These are phyloP conservation scores for Tulasnella sp. DNA, from an alignment of 768 basidiomycete genomes.

Conservation along the genomic window DNA sequence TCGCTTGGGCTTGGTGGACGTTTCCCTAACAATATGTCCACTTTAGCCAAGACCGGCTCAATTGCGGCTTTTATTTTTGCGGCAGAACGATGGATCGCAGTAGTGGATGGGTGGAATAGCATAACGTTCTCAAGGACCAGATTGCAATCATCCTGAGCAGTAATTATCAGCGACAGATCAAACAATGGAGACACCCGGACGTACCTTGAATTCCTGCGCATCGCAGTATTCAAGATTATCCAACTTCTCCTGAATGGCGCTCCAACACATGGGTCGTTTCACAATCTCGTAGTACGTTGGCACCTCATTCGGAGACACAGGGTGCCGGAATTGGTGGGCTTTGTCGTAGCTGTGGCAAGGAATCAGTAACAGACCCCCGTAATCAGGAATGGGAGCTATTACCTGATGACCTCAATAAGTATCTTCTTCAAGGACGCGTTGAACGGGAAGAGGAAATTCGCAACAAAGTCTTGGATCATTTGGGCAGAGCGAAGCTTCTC, in stretches of 20 bases:
- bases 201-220: slow-evolving; percentile 69
- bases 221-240: slow-evolving; percentile 84
- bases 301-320: slow-evolving; percentile 76
- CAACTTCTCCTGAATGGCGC: slow-evolving; percentile 76
- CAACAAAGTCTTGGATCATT: slow-evolving; percentile 67
- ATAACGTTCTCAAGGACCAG: slow-evolving; percentile 87
- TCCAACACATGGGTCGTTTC: slow-evolving; percentile 87
- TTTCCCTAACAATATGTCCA: slow-evolving; percentile 37
- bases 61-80: slow-evolving; percentile 57
- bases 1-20: slow-evolving; percentile 9
- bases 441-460: slow-evolving; percentile 66
- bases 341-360: slow-evolving; percentile 64
- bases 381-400: slow-evolving; percentile 22
- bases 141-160: slow-evolving; percentile 68
- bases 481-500: slow-evolving; percentile 74
- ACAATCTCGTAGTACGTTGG: slow-evolving; percentile 92
- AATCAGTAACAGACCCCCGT: slow-evolving; percentile 23
- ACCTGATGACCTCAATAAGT: slow-evolving; percentile 75
- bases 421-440: slow-evolving; percentile 61
- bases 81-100: slow-evolving; percentile 70
- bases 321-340: slow-evolving; percentile 74
- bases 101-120: slow-evolving; percentile 79
- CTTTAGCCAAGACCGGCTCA: slow-evolving; percentile 48
- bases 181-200: slow-evolving; percentile 27
- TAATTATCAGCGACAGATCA: neutral